A percentile compares a stretch with the other conserved stretches of the same genome.
Evolutionary conservation across 495 filamentous ascomycete species (phyloP).

Genomic region (Geoglossum glabrum): DNA sequence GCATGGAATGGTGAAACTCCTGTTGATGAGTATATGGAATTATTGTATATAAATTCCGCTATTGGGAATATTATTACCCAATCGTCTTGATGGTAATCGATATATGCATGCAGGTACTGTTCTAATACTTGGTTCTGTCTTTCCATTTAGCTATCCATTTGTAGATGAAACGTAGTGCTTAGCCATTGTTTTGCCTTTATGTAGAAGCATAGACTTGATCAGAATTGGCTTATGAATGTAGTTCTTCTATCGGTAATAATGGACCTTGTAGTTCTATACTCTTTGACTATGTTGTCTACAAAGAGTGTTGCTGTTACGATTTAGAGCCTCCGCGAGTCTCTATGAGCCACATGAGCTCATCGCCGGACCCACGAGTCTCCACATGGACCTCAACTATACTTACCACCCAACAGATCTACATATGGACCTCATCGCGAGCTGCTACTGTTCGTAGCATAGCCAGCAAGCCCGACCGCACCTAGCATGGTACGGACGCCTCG

Average conservation of each 20-base stretch:
- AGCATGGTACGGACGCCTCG: no score
- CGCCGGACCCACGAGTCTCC: no score
- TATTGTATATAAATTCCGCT: constrained; percentile 4
- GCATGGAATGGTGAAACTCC: constrained; percentile 11
- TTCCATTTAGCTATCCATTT: constrained; percentile 5
- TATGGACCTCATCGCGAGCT: no score
- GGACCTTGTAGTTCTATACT: no score
- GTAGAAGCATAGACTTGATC: not conserved
- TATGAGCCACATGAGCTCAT: no score
- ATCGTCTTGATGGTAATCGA: not conserved
- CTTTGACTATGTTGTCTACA: no score
- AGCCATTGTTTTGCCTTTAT: constrained; percentile 1
- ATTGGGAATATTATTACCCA: not conserved
- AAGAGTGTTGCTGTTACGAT: no score
- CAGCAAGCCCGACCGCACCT: no score
- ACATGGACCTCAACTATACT: no score
- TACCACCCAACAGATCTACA: no score
- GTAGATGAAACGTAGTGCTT: constrained; percentile 1
- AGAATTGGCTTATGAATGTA: not conserved
- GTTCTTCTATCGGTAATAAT: constrained; percentile 4
- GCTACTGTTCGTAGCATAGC: no score
- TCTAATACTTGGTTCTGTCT: constrained; percentile 1
- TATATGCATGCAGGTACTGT: not conserved
- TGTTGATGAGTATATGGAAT: constrained; percentile 2
- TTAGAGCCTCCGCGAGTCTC: no score